Base-by-base conservation (phyloP, 495 filamentous ascomycete species). In the Trichoderma parareesei region DNA sequence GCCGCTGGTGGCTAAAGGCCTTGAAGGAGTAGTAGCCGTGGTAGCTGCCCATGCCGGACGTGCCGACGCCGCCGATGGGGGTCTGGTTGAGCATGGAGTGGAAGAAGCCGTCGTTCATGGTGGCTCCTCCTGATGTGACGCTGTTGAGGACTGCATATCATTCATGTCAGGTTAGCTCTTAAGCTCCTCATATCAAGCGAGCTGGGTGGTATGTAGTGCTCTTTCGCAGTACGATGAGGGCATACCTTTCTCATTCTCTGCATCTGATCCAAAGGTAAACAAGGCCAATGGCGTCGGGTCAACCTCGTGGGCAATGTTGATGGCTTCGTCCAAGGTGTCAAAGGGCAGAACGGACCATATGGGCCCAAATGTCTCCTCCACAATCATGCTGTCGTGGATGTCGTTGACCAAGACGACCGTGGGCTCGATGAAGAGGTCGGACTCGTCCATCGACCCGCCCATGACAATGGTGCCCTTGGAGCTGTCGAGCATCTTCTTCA, bases 31-130 rank as follows among this genome's bases (percentile, higher is more conserved):
- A 81, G 72, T 85, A 85, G 66, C 94, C 94, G 69, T 90, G 86
- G 79, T 97, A 97, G 10, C 85, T 80, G 62, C 94, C 94, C 69
- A 83, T 81, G 64, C 94, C 93, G 65, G 86, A 90, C 69, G 90
- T 85, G 65, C 94, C 94, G 40, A 98, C 89, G 70, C 93, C 93
- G 67, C 94, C 94, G 71, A 98, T 97, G 62, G 90, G 80, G 4
- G 96, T 77, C 9, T 87, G 91, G 27, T 87, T 84, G 67, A 96
- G 85, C 3, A 79, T 81, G 60, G 82, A 88, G 77, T 97, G 93
- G 75, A 91, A 87, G 69, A 85, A 90, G 61, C 87, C 79, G 75
- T 96, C 92, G 75, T 96, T 96, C 71, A 93, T 76, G 43, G 87
- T 84, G 27, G 86, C 90, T 66, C 92, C 90, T 53, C 92, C 92